Evolutionary conservation across 2,329 filamentous ascomycete genomes (phyloP).

Genomic region (Alternaria burnsii): DNA sequence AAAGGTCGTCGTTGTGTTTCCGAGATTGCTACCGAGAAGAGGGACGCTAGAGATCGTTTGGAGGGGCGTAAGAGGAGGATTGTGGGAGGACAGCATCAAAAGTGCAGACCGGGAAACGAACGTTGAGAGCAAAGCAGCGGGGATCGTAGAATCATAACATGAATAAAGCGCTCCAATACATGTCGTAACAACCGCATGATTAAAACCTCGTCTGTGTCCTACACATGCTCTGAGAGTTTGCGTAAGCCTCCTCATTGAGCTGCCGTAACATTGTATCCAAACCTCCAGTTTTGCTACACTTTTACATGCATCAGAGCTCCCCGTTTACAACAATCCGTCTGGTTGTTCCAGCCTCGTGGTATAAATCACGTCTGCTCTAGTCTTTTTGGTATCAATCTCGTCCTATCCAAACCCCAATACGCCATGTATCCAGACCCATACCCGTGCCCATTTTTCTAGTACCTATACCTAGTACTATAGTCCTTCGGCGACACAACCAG

Average conservation of each 20-base stretch:
- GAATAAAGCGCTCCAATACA: neutral
- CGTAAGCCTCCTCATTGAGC: neutral
- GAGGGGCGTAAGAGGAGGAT: constrained; percentile 81
- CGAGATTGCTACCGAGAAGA: constrained; percentile 76
- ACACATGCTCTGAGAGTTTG: neutral
- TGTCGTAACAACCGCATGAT: neutral
- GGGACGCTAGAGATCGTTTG: constrained; percentile 86
- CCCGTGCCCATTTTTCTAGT: constrained; percentile 52
- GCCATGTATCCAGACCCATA: neutral
- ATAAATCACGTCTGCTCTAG: neutral
- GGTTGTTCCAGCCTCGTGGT: no score
- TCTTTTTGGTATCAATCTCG: neutral
- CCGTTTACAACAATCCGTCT: no score
- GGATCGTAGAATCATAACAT: neutral
- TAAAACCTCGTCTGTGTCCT: neutral
- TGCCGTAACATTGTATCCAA: neutral
- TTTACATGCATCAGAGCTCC: no score
- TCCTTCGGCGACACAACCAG: constrained; percentile 94
- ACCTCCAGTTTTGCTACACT: neutral
- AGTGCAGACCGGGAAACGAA: neutral
- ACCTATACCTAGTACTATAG: constrained; percentile 74
- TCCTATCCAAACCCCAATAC: constrained; percentile 1
- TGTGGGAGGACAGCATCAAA: constrained; percentile 69
- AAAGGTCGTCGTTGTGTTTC: constrained; percentile 94
- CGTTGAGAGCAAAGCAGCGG: neutral